A percentile compares a stretch with the other conserved stretches of the same genome.
Conservation (phyloP, 164 flowering plant species). For the Hamamelis virginiana region DNA sequence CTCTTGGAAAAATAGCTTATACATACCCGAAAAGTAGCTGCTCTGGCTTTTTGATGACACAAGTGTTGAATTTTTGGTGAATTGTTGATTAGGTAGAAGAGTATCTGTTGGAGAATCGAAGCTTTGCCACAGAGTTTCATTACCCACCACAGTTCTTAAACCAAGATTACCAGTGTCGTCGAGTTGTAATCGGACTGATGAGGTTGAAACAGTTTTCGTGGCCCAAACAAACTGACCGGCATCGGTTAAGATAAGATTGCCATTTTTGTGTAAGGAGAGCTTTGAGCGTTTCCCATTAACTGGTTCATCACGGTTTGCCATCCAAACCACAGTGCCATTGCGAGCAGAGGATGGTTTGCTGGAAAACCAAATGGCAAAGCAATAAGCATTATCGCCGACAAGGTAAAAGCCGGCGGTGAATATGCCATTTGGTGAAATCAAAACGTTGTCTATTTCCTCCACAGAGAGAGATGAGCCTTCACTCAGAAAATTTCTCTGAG, state of each 20-base stretch:
- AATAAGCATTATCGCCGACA: conserved; percentile 33
- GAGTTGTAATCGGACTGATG: conserved; percentile 10
- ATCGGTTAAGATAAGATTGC: conserved; percentile 32
- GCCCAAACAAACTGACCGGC: conserved; percentile 23
- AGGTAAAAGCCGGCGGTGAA: conserved; percentile 33
- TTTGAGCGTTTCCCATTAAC: conserved; percentile 37
- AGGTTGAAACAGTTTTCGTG: neutral
- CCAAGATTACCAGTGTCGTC: conserved; percentile 37
- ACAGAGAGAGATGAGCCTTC: no score
- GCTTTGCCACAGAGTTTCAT: conserved; percentile 32
- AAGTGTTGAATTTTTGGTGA: conserved; percentile 16
- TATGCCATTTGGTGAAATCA: conserved; percentile 15
- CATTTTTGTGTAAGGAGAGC: conserved; percentile 19
- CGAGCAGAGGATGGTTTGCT: neutral
- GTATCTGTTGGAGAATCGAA: conserved; percentile 46
- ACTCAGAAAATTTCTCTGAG: no score
- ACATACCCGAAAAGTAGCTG: conserved; percentile 34
- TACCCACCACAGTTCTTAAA: neutral
- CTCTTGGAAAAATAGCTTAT: conserved; percentile 33
- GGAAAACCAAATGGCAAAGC: conserved; percentile 36
- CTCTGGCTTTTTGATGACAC: conserved; percentile 29
- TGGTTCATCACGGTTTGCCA: conserved; percentile 47
- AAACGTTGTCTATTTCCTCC: no score
- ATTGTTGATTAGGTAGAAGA: conserved; percentile 39
- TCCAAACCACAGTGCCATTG: conserved; percentile 32